Conservation (phyloP, 1,284 basidiomycete genomes). For the Ganoderma meredithae region DNA sequence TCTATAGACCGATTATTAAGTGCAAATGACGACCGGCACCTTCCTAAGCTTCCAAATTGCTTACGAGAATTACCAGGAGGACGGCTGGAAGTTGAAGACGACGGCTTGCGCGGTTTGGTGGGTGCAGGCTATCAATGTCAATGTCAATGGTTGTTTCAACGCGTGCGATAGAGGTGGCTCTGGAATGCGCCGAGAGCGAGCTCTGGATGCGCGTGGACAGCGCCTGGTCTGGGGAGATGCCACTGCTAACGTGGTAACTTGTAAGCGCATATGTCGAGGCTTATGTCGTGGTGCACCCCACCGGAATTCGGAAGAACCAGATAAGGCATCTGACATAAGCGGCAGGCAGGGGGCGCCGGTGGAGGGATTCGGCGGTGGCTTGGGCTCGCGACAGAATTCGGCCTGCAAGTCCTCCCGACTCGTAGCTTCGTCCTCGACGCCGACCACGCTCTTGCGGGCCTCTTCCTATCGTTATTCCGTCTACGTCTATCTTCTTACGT, state of each 20-base stretch:
- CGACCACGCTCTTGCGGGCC: not conserved
- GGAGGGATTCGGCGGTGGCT: conserved; percentile 6
- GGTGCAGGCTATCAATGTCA: too few relatives aligned
- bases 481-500: not conserved
- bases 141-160: not conserved
- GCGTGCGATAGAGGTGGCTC: not conserved
- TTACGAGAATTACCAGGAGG: too few relatives aligned
- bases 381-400: conserved; percentile 12
- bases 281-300: not conserved
- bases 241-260: not conserved
- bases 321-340: conserved; percentile 7
- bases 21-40: too few relatives aligned
- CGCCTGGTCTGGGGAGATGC: not conserved
- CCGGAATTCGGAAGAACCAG: not conserved
- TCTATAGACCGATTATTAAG: too few relatives aligned
- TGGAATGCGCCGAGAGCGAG: not conserved
- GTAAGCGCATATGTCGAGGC: not conserved
- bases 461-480: conserved; percentile 16
- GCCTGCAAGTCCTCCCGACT: conserved; percentile 8
- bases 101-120: too few relatives aligned
- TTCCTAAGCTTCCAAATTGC: too few relatives aligned
- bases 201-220: conserved; percentile 4
- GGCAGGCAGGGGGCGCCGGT: not conserved
- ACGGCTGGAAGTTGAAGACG: too few relatives aligned
- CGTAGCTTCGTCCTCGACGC: not conserved